These are phyloP conservation scores for Boletus hoseneyae DNA, from an alignment of 1,284 basidiomycete genomes.

Conservation along the genomic window DNA sequence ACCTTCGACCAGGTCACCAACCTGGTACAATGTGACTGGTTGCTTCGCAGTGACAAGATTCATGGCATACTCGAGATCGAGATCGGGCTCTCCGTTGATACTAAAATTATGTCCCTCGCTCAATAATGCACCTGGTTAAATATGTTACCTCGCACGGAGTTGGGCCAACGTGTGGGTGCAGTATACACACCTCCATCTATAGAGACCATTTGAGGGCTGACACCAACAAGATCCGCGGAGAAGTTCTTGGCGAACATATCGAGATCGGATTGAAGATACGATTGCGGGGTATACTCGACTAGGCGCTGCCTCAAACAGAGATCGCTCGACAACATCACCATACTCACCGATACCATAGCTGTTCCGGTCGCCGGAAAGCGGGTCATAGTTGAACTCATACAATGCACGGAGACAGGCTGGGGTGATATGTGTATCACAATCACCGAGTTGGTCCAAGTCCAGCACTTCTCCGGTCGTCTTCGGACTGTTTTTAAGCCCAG, in stretches of 20 bases:
- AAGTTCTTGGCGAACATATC: constrained; percentile 42
- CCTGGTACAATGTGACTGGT: constrained; percentile 45
- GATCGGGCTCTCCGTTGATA: constrained; percentile 52
- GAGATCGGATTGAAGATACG: constrained; percentile 43
- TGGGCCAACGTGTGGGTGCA: background rate
- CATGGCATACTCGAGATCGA: constrained; percentile 54
- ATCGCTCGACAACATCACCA: background rate
- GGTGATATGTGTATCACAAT: constrained; percentile 45
- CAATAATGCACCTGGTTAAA: constrained; percentile 29
- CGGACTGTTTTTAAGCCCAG: constrained; percentile 31
- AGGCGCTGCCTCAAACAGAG: background rate
- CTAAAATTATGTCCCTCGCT: constrained; percentile 36
- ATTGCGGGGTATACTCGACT: constrained; percentile 52
- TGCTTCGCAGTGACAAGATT: constrained; percentile 40
- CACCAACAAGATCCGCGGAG: constrained; percentile 34
- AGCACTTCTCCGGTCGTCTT: constrained; percentile 34
- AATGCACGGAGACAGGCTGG: constrained; percentile 45
- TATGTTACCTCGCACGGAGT: constrained; percentile 6
- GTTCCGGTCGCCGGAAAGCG: constrained; percentile 40
- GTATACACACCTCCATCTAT: constrained; percentile 44
- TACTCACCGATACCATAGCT: constrained; percentile 47
- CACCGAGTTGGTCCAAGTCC: constrained; percentile 25
- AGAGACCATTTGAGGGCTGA: constrained; percentile 34
- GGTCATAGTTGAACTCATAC: constrained; percentile 44
- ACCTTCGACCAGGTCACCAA: constrained; percentile 45